A percentile compares a stretch with the other conserved stretches of the same genome.
phyloP scores from a whole-genome alignment of 441 rosid genomes.

The Gossypium davidsonii region DNA sequence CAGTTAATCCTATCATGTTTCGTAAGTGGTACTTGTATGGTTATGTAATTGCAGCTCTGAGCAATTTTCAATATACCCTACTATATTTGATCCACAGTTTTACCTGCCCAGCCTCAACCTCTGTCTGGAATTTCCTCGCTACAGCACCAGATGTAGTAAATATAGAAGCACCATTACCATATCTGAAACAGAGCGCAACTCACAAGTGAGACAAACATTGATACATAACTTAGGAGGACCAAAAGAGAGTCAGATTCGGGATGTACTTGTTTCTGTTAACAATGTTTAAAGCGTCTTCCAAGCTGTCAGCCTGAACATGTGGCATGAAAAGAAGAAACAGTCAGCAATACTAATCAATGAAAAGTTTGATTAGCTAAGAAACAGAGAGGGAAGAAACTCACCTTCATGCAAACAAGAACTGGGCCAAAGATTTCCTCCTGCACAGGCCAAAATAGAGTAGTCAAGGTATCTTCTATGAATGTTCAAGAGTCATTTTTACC shows the following conservation, averaged over 20 bases:
- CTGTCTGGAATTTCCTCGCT: slow-evolving; percentile 47
- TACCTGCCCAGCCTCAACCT: slow-evolving; percentile 58
- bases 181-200: slow-evolving; percentile 30
- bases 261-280: slow-evolving; percentile 62
- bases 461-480: not conserved
- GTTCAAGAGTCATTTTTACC: not conserved
- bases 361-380: slow-evolving; percentile 4
- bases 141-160: slow-evolving; percentile 36
- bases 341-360: not conserved
- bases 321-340: not conserved
- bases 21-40: not conserved
- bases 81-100: not conserved
- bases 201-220: not conserved
- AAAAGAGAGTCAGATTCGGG: not conserved
- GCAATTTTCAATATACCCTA: not conserved
- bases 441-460: slow-evolving; percentile 18
- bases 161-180: slow-evolving; percentile 43
- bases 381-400: slow-evolving; percentile 21
- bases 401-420: slow-evolving; percentile 87
- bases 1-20: not conserved
- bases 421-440: slow-evolving; percentile 99
- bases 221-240: not conserved
- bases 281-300: slow-evolving; percentile 38
- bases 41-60: not conserved
- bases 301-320: slow-evolving; percentile 49